Evolutionary conservation across 768 basidiomycete species (phyloP).

Genomic region (Leccinum fibrillosum): DNA sequence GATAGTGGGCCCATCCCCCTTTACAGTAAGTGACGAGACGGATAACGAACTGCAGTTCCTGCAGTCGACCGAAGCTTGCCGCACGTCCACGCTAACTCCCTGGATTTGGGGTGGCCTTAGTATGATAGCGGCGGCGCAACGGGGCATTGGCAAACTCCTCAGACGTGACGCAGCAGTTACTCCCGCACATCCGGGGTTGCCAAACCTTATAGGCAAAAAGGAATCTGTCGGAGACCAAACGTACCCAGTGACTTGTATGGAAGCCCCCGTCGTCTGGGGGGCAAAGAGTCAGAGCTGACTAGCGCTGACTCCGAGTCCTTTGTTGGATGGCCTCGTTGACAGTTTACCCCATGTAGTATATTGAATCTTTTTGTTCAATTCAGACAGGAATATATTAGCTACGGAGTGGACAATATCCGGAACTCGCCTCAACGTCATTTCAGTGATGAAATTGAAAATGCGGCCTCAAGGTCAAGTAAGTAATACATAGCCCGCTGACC

Average conservation of each 20-base stretch:
- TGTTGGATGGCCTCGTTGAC: slow-evolving; percentile 5
- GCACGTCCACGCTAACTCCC: not conserved
- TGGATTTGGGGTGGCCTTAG: not conserved
- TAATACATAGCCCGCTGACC: not conserved
- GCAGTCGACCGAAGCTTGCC: not conserved
- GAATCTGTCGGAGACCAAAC: not conserved
- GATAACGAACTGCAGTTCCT: not conserved
- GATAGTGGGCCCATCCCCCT: not conserved
- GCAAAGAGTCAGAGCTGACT: slow-evolving; percentile 1
- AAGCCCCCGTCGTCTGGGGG: not conserved
- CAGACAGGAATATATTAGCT: not conserved
- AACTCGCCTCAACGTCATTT: not conserved
- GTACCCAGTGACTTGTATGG: not conserved
- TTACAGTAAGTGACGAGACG: not conserved
- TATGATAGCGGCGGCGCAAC: not conserved
- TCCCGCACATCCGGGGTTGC: not conserved
- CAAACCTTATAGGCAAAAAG: slow-evolving; percentile 6
- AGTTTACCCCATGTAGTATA: slow-evolving; percentile 3
- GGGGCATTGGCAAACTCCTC: not conserved
- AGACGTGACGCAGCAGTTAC: not conserved
- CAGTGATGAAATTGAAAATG: not conserved
- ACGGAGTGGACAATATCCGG: not conserved
- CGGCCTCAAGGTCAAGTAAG: not conserved
- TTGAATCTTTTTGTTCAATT: slow-evolving; percentile 1
- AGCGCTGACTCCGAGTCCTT: not conserved